Conservation (phyloP, 805 yeast genomes). For the Sugiyamaella boreocaroliniensis region DNA sequence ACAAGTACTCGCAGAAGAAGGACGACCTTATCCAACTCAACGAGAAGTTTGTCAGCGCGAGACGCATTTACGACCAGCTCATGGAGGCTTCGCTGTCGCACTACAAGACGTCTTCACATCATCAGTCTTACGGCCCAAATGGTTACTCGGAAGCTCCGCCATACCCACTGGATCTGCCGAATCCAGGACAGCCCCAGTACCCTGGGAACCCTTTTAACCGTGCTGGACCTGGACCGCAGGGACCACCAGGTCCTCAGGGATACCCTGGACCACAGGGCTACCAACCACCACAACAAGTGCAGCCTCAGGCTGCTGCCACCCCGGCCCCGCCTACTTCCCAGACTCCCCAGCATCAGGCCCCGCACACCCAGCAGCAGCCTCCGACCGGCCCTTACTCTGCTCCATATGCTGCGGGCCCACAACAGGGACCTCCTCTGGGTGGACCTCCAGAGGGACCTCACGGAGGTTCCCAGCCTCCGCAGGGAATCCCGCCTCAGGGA, state of each 20-base stretch:
- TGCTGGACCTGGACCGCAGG: not conserved
- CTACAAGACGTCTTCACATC: slow-evolving; percentile 11
- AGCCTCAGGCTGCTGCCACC: not conserved
- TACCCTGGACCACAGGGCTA: not conserved
- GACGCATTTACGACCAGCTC: slow-evolving; percentile 59
- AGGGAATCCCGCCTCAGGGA: not conserved
- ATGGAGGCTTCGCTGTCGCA: slow-evolving; percentile 44
- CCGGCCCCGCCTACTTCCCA: not conserved
- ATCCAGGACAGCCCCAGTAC: not conserved
- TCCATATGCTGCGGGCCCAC: not conserved
- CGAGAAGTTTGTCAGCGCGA: slow-evolving; percentile 62
- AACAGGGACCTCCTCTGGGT: not conserved
- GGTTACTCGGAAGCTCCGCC: not conserved
- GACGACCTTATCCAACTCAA: slow-evolving; percentile 72
- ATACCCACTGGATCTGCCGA: not conserved
- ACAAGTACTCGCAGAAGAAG: slow-evolving; percentile 66
- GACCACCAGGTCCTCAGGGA: not conserved
- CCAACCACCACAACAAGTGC: slow-evolving; percentile 7
- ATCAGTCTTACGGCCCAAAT: slow-evolving; percentile 3
- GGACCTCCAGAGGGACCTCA: not conserved
- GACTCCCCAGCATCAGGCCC: not conserved
- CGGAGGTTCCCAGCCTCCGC: not conserved
- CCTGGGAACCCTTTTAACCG: not conserved
- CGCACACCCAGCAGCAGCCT: slow-evolving; percentile 2
- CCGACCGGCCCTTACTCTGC: slow-evolving; percentile 5